phyloP scores from a whole-genome alignment of 2,329 filamentous ascomycete genomes.

The Cadophora luteo-olivacea region DNA sequence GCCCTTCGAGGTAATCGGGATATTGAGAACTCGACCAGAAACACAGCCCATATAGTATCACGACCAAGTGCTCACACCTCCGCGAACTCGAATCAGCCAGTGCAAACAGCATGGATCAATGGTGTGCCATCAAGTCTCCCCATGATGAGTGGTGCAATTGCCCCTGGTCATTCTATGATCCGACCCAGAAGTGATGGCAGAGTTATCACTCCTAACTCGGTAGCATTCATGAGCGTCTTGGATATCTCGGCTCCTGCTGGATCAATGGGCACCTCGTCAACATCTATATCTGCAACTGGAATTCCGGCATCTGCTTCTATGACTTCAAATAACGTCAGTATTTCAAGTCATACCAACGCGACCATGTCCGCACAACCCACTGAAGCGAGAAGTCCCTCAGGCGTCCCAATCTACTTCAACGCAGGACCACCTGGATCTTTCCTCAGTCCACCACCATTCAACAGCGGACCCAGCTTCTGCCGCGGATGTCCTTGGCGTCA shows the following conservation, averaged over 20 bases:
- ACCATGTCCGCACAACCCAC: constrained; percentile 2
- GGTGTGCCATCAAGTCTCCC: not conserved
- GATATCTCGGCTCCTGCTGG: constrained; percentile 5
- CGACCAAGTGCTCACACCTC: not conserved
- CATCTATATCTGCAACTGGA: not conserved
- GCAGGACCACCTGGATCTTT: constrained; percentile 15
- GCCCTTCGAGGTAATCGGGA: not conserved
- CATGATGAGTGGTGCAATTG: not conserved
- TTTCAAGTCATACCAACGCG: not conserved
- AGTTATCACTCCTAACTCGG: constrained; percentile 4
- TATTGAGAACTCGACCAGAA: not conserved
- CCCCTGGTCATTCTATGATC: not conserved
- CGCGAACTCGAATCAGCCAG: not conserved
- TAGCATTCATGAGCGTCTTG: not conserved
- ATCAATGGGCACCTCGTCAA: not conserved
- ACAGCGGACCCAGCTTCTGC: constrained; percentile 25
- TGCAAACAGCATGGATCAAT: not conserved
- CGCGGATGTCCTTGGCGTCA: constrained; percentile 28
- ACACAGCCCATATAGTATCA: not conserved
- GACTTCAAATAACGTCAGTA: not conserved
- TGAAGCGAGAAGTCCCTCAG: not conserved
- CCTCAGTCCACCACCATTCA: constrained; percentile 8
- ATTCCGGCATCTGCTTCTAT: not conserved
- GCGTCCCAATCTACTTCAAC: constrained; percentile 1
- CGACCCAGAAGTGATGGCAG: not conserved